Base-by-base conservation (phyloP, 2,329 filamentous ascomycete genomes). In the Geosmithia putterillii region DNA sequence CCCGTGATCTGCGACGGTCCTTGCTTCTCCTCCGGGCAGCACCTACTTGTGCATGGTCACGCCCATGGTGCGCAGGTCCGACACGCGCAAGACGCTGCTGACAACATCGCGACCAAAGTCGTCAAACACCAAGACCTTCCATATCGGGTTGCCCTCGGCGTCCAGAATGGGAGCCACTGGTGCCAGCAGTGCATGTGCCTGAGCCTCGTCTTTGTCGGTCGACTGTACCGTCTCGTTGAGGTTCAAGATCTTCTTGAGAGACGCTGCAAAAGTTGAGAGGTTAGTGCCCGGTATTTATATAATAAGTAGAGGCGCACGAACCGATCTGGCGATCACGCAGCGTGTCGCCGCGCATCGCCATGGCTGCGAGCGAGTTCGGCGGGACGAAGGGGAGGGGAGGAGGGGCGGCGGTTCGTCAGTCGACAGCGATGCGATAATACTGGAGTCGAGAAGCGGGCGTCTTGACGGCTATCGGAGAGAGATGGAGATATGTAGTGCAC, bases 71-170 rank as follows among this genome's bases (percentile, higher is more conserved):
- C 94, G 76, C 57, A 98, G 69, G 64, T 98, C 92, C 57, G 88
- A 95, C 49, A 98, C 92, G 46, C 89, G 77, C 50, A 98, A 71
- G 2, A 98, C 89, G 56, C 89, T 95, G 67, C 88, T 95, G 56
- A 98, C 95, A 46, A 98, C 86, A 74, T 96, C 89, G 60, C 89
- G 76, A 40, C 90, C 92, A 4, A 81, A 62, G 52, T 90, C 84
- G 63, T 98, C 94, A 58, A 98, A 96, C 9, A 98, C 87, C 42
- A 98, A 70, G 7, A 96, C 86, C 63, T 96, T 96, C 90, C 90
- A 96, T 66, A 95, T 89, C 1, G 90, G 89, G 55, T 94, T 86
- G 49, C 89, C 88, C 53, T 94, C 83, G 40, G 86, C 74, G 52
- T 88, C 88, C 48, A 95, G 69, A 43, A 95, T 84, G 15, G 86